These are phyloP conservation scores for Coemansia sp. DNA, from an alignment of 192 early-diverging fungal genomes.

Conservation along the genomic window DNA sequence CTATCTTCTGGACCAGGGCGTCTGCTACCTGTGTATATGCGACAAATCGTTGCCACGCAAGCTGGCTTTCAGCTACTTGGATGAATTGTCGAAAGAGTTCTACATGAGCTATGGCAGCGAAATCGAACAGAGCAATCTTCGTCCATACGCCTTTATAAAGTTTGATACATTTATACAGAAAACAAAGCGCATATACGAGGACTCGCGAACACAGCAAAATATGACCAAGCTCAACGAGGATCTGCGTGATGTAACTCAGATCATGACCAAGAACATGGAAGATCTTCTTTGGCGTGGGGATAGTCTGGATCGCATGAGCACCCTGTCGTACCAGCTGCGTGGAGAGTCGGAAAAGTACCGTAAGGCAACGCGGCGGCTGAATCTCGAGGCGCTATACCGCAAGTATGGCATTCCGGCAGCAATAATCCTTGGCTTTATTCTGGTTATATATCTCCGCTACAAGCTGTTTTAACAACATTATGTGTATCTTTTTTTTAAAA, in stretches of 20 bases:
- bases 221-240: constrained; percentile 93
- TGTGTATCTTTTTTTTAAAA: neutral
- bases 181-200: constrained; percentile 94
- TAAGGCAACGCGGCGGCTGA: constrained; percentile 82
- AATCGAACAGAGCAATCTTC: constrained; percentile 73
- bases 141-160: constrained; percentile 97
- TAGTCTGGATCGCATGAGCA: constrained; percentile 74
- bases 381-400: constrained; percentile 87
- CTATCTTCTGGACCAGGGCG: constrained; percentile 91
- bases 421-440: constrained; percentile 73
- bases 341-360: constrained; percentile 81
- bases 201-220: constrained; percentile 89
- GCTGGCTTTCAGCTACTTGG: constrained; percentile 92
- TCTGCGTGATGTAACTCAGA: constrained; percentile 91
- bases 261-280: constrained; percentile 98
- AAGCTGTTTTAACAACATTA: constrained; percentile 33
- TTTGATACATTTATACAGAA: constrained; percentile 99
- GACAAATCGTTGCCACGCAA: constrained; percentile 89
- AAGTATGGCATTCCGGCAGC: constrained; percentile 90
- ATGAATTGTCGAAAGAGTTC: constrained; percentile 95
- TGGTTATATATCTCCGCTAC: constrained; percentile 74
- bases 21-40: constrained; percentile 94
- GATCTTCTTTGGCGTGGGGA: constrained; percentile 91
- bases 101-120: constrained; percentile 89
- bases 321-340: constrained; percentile 64